Percentiles rank a stretch among this genome's conserved stretches.
phyloP scores from a whole-genome alignment of 169 alveolate genomes.

The Plasmodium yoelii region DNA sequence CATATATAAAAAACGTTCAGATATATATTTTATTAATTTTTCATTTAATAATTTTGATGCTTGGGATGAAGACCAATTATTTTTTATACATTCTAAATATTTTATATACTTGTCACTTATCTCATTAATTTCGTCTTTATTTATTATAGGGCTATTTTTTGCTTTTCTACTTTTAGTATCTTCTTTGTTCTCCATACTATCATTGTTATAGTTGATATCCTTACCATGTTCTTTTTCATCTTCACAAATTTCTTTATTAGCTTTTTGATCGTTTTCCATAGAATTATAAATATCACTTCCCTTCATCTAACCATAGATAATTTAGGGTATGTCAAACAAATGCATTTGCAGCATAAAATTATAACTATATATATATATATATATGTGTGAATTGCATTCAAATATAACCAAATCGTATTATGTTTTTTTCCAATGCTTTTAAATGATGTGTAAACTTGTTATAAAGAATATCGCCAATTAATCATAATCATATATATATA shows the following conservation, averaged over 20 bases:
- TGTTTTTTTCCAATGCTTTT: too few species aligned
- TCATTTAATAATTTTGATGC: conserved; percentile 86
- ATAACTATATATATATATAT: conserved; percentile 9
- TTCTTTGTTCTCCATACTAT: conserved; percentile 12
- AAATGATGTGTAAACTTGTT: too few species aligned
- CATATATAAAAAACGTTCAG: conserved; percentile 84
- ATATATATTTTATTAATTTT: conserved; percentile 82
- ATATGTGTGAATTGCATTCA: conserved; percentile 1
- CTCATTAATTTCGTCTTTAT: conserved; percentile 52
- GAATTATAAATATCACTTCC: conserved; percentile 9
- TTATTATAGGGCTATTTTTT: conserved; percentile 1
- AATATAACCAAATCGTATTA: not conserved
- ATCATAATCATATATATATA: not conserved
- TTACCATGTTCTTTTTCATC: not conserved
- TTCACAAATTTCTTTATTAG: conserved; percentile 1
- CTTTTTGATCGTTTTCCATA: conserved; percentile 6
- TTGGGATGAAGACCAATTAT: conserved; percentile 88
- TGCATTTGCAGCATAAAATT: not conserved
- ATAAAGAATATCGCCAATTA: too few species aligned
- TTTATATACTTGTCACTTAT: conserved; percentile 70
- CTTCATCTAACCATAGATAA: conserved; percentile 1
- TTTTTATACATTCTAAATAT: conserved; percentile 81
- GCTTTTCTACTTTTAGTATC: not conserved
- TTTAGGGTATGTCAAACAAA: conserved; percentile 1
- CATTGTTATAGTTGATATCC: not conserved